Evolutionary conservation across 495 filamentous ascomycete genomes (phyloP), one percentile per base, ranked within the genome.

Genomic region (Aspergillus affinis): DNA sequence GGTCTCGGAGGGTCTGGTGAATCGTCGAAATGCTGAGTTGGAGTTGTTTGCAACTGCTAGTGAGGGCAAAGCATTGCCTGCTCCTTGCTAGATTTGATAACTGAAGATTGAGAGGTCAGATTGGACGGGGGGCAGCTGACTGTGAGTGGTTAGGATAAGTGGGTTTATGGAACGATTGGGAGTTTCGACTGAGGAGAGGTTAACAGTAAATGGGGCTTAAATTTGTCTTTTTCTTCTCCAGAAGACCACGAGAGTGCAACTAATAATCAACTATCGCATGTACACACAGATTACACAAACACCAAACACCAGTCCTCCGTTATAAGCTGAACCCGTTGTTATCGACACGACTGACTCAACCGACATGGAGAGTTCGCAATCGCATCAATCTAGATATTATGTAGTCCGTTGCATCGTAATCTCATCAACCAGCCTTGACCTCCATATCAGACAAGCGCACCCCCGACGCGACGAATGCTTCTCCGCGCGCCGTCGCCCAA

Each of bases 401-500:
- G 55, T 63, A 65, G 48, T 61, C 58, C 65, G 46, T 70, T 47
- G 53, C 57, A 65, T 68, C 65, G 51, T 70, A 51, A 48, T 60
- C 63, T 61, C 68, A 64, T 70, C 65, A 66, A 45, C 49, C 19
- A 54, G 20, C 15, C 10, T 47, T 15, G 1, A 2, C 26, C 20
- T 59, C 52, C 66, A 13, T 58, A 48, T 41, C 36, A 41, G 36
- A 10, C 36, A 60, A 72, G 65, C 23, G 73, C 67, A 10, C 85
- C 85, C 32, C 80, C 88, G 58, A 93, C 84, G 67, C 92, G 87
- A 69, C 93, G 85, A 60, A 98, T 89, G 60, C 74, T 89, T 78
- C 84, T 91, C 65, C 93, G 85, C 20, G 88, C 77, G 10, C 93
- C 94, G 65, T 98, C 93, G 4, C 95, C 95, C 48, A 80, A 81